Conservation (phyloP, 495 filamentous ascomycete species). For the Penicillium atrosanguineum region DNA sequence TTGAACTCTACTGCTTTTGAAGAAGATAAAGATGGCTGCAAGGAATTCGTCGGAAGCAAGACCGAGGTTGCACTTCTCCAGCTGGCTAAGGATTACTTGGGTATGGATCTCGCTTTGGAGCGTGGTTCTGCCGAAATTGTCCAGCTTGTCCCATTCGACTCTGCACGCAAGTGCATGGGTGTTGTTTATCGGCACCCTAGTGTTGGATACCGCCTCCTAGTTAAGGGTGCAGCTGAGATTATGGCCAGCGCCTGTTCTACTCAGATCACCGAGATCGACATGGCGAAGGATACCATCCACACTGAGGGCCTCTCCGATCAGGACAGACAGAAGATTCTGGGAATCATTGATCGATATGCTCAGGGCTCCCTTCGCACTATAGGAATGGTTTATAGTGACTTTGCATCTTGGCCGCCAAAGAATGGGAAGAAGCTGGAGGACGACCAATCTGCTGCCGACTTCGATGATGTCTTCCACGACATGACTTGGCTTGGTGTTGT, state of each 20-base stretch:
- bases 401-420: conserved; percentile 58
- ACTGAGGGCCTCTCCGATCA: conserved; percentile 34
- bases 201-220: conserved; percentile 58
- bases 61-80: conserved; percentile 67
- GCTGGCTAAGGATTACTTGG: conserved; percentile 59
- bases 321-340: conserved; percentile 28
- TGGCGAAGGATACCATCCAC: conserved; percentile 29
- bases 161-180: conserved; percentile 66
- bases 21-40: conserved; percentile 54
- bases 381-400: conserved; percentile 62
- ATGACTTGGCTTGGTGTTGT: conserved; percentile 64
- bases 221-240: conserved; percentile 71
- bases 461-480: conserved; percentile 54
- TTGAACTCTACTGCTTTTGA: conserved; percentile 70
- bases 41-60: conserved; percentile 65
- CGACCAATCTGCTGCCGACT: conserved; percentile 49
- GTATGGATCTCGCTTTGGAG: conserved; percentile 60
- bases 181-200: conserved; percentile 57
- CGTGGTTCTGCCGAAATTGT: conserved; percentile 57
- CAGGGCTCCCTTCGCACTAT: conserved; percentile 61
- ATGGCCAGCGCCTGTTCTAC: conserved; percentile 53
- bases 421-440: conserved; percentile 45
- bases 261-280: conserved; percentile 26
- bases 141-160: conserved; percentile 69
- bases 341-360: conserved; percentile 56